Evolutionary conservation across 768 basidiomycete genomes (phyloP), one percentile per base, ranked within the genome.

Genomic region (Roridomyces roridus): DNA sequence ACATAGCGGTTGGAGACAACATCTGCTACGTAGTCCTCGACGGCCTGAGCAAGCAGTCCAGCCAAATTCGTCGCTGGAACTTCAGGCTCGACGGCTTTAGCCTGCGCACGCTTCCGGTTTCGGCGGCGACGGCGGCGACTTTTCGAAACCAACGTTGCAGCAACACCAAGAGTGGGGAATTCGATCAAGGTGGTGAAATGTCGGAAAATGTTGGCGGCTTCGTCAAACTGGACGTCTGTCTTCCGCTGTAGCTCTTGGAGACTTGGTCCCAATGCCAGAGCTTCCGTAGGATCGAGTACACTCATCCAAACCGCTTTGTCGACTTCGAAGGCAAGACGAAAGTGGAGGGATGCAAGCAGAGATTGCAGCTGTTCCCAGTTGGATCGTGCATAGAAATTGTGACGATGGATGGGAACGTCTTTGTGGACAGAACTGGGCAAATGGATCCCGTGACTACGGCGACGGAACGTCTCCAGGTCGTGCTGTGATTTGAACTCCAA

Each of bases 261-360:
- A 9, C 24, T 26, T 2, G 37, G 55, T 42, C 42, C 50, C 61
- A 77, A 45, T 5, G 53, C 59, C n/a, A 52, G 28, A 24, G 65
- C 68, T n/a, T 72, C 67, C 0, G 6, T 6, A 0, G 51, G 44
- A 29, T 58, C 69, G 11, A 77, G 60, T 11, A 70, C 57, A 44
- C 65, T 67, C 41, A 63, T 68, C 31, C 58, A 53, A n/a, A 74
- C 44, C 0, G 75, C 73, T 47, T 77, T 77, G 25, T 77, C 74
- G 6, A 74, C 61, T 45, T 76, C 74, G 42, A 77, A 77, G 14
- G 72, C 76, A 15, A 78, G 65, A 28, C 65, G 62, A 40, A 77
- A 77, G 5, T 68, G 64, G 5, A 78, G 41, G 1, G 57, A 47
- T 3, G 40, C 18, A 35, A 78, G 63, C 42, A 71, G 46, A 1